A percentile compares a stretch with the other conserved stretches of the same genome.
These are phyloP conservation scores for Aspergillus tubingensis DNA, from an alignment of 2,329 filamentous ascomycete species.

Conservation along the genomic window DNA sequence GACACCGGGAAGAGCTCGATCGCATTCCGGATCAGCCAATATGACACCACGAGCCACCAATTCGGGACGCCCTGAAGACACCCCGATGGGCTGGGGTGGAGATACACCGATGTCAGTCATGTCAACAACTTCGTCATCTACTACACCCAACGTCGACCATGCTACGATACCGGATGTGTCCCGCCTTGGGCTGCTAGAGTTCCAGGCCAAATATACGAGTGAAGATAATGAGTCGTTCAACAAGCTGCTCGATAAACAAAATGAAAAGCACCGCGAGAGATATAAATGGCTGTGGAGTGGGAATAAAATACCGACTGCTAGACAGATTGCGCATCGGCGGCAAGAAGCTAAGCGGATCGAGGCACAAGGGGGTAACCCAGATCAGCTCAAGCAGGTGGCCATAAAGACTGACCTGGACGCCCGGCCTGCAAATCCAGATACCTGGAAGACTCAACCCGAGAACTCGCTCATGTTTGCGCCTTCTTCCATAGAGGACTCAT, in stretches of 20 bases:
- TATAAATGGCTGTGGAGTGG: slow-evolving; percentile 86
- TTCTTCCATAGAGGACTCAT: slow-evolving; percentile 53
- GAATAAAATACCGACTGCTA: slow-evolving; percentile 73
- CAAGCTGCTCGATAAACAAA: slow-evolving; percentile 85
- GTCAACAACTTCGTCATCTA: slow-evolving; percentile 35
- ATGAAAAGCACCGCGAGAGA: slow-evolving; percentile 78
- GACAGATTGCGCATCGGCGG: slow-evolving; percentile 58
- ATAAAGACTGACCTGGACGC: slow-evolving; percentile 66
- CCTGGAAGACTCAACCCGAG: slow-evolving; percentile 72
- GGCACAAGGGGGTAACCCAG: slow-evolving; percentile 60
- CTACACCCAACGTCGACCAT: slow-evolving; percentile 42
- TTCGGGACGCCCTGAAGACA: slow-evolving; percentile 24
- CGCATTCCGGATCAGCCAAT: slow-evolving; percentile 23
- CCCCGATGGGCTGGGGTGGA: slow-evolving; percentile 58
- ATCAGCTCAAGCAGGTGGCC: slow-evolving; percentile 59
- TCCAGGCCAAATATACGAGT: slow-evolving; percentile 91
- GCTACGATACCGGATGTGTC: slow-evolving; percentile 62
- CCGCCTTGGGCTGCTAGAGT: slow-evolving; percentile 77
- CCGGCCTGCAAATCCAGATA: slow-evolving; percentile 74
- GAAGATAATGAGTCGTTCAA: slow-evolving; percentile 99
- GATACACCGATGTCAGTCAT: slow-evolving; percentile 70
- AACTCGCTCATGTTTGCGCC: slow-evolving; percentile 83
- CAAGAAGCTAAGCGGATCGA: slow-evolving; percentile 71
- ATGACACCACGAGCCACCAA: slow-evolving; percentile 59
- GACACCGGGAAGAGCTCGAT: slow-evolving; percentile 64